Conservation (phyloP, 148 eudicot species). For the Talinum fruticosum region DNA sequence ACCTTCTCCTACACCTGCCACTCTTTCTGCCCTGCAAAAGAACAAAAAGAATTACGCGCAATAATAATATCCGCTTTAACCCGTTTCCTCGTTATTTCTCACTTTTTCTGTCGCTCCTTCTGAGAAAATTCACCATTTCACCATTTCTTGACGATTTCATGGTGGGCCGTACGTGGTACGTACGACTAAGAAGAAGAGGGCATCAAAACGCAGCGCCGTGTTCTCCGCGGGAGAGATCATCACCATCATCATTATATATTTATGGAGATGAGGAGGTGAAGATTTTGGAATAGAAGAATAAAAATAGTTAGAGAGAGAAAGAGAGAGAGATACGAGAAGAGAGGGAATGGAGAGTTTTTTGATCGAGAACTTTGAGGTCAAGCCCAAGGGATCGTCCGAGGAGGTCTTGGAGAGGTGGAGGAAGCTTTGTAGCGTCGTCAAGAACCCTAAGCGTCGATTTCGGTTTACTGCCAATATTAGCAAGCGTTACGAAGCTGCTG, state of each 20-base stretch:
- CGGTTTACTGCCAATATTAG: constrained; percentile 47
- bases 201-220: not conserved
- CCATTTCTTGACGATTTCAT: not conserved
- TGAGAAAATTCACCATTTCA: not conserved
- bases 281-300: not conserved
- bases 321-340: not conserved
- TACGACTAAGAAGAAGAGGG: not conserved
- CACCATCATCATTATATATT: too few species aligned
- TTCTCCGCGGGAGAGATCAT: not conserved
- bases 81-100: not conserved
- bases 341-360: constrained; percentile 41
- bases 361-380: constrained; percentile 35
- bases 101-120: not conserved
- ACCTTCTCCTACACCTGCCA: too few species aligned
- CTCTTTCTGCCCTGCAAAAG: not conserved
- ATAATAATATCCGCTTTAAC: not conserved
- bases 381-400: constrained; percentile 38
- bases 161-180: constrained; percentile 4
- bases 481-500: constrained; percentile 48
- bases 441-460: constrained; percentile 46
- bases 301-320: not conserved
- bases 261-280: not conserved
- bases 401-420: constrained; percentile 40
- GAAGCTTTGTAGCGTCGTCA: constrained; percentile 38
- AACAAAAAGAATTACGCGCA: too few species aligned